Evolutionary conservation across 768 basidiomycete genomes (phyloP), one percentile per base, ranked within the genome.

Genomic region (Pleurotus ostreatus): DNA sequence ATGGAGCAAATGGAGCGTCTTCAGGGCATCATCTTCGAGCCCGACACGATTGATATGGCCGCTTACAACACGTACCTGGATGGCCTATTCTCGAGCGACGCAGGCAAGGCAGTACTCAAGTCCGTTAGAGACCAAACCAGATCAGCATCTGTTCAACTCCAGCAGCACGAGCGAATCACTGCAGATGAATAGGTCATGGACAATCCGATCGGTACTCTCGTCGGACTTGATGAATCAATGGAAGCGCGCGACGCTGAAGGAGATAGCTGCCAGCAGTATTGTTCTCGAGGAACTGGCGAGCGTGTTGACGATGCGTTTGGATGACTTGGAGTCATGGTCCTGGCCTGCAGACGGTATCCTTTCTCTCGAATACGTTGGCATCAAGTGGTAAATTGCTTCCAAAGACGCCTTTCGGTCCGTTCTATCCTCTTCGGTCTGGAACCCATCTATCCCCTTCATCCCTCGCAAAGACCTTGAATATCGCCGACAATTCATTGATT

Each of bases 281-380:
- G 68, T 77, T 8, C 18, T 79, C 37, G 62, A 72, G 3, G 77
- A 78, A 53, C 62, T 80, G 2, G 70, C 75, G 2, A 78, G 71
- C 43, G 76, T 78, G 1, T 58, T 79, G 41, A 77, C 68, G 30
- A 78, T 80, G 78, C 74, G 76, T 1, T 64, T 79, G 45, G 68
- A 71, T 2, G 67, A 67, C 51, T 57, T 79, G 6, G 69, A 72
- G 3, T 57, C 68, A 3, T 79, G 78, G 78, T 60, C 70, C 2
- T 80, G 78, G 78, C 76, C 77, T 4, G 59, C 59, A 2, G 69
- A 74, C 23, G 78, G 78, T 2, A 66, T 75, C 18, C 49, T 79
- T 8, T 63, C 79, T 30, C 68, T 79, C 12, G 75, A 78, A 26
- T 69, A 77, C 63, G 63, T 80, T 9, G 79, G 78, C 0, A 53